Evolutionary conservation across 2,329 filamentous ascomycete species (phyloP), one percentile per base, ranked within the genome.

Genomic region (Aspergillus luchuensis): DNA sequence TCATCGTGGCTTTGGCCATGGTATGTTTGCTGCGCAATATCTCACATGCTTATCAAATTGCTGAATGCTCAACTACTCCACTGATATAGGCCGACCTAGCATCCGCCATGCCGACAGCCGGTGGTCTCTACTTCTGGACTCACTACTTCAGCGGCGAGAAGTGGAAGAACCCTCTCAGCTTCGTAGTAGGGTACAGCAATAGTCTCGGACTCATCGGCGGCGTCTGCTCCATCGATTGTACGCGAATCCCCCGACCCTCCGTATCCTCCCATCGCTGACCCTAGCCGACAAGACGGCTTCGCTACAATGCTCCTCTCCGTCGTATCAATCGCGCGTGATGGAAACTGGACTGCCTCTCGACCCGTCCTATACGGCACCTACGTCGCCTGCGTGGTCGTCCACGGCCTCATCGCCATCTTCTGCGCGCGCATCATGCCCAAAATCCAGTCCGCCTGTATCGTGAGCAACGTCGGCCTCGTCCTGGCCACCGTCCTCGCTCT

Each of bases 151-250:
- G 82, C 13, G 80, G 79, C 5, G 81, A 82, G 7, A 81, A 81
- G 49, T 83, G 78, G 63, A 80, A 82, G 61, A 86, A 85, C 67
- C 81, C 84, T 4, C 71, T 87, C 17, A 84, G 81, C 63, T 87
- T 87, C 66, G 71, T 87, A 21, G 84, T 87, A 15, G 84, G 85
- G 38, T 87, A 87, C 66, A 85, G 83, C 69, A 87, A 87, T 67
- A 87, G 82, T 2, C 77, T 87, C 15, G 85, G 85, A 11, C 72
- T 86, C 5, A 77, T 87, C 15, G 85, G 84, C 38, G 85, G 85
- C 5, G 75, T 87, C 15, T 87, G 85, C 72, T 86, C 83, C 19
- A 84, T 87, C 63, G 85, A 87, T 69, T 88, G 77, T 78, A 58
- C 61, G 75, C 45, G n/a, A n/a, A 8, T 10, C 25, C 25, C 15